Percentiles rank a stretch among this genome's conserved stretches.
Evolutionary conservation across 305 asterid species (phyloP).

Genomic region (Ilex paraguariensis): DNA sequence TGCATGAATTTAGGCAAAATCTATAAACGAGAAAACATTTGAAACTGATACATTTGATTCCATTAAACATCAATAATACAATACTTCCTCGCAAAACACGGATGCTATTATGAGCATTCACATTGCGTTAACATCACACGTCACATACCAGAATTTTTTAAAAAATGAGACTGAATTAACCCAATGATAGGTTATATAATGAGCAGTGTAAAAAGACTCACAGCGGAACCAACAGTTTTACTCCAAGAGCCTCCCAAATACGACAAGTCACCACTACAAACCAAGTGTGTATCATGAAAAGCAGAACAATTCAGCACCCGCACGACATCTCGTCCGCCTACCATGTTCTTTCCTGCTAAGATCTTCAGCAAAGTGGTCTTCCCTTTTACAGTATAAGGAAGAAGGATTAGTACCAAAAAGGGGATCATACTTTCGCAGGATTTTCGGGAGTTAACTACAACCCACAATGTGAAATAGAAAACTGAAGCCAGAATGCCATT

Average conservation of each 20-base stretch:
- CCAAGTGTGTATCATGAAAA: conserved; percentile 79
- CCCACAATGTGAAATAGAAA: background rate
- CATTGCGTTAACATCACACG: too few species aligned
- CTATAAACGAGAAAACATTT: too few species aligned
- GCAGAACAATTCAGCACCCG: conserved; percentile 73
- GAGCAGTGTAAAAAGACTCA: conserved; percentile 30
- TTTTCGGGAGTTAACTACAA: too few species aligned
- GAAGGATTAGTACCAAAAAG: background rate
- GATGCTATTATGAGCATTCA: too few species aligned
- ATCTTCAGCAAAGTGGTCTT: conserved; percentile 89
- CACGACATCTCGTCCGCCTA: conserved; percentile 87
- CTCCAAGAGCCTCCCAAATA: conserved; percentile 97
- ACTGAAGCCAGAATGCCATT: too few species aligned
- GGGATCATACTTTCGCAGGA: background rate
- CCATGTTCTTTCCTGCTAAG: conserved; percentile 98
- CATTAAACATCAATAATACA: background rate
- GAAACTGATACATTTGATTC: too few species aligned
- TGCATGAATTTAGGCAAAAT: too few species aligned
- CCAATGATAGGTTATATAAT: too few species aligned
- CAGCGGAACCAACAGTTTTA: conserved; percentile 82
- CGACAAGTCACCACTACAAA: conserved; percentile 84
- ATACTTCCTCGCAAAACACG: too few species aligned
- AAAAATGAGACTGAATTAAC: too few species aligned
- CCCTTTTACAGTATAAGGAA: conserved; percentile 35
- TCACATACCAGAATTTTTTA: too few species aligned